Conservation (phyloP, 495 filamentous ascomycete genomes). For the Pseudotulostoma volvatum region DNA sequence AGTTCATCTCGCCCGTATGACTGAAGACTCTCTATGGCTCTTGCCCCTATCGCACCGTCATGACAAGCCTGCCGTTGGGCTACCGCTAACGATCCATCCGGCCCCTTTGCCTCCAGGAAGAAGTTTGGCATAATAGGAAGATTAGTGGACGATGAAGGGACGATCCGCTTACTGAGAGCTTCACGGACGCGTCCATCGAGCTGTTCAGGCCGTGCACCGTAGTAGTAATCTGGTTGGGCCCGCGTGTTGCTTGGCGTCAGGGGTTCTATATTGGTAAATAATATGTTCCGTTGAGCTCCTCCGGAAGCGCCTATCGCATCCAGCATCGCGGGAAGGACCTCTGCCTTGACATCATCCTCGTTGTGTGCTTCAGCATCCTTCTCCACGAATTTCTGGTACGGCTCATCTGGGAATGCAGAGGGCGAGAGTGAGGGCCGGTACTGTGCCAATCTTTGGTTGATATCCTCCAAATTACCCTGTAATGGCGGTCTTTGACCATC, state of each 20-base stretch:
- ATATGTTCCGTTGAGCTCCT: too few relatives aligned
- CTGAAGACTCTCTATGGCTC: conserved; percentile 28
- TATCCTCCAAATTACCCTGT: conserved; percentile 7
- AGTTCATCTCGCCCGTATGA: conserved; percentile 21
- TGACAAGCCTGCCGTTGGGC: conserved; percentile 29
- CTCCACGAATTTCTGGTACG: conserved; percentile 7
- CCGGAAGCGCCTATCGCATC: too few relatives aligned
- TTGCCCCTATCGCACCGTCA: conserved; percentile 29
- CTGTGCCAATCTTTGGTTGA: conserved; percentile 6
- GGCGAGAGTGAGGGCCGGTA: conserved; percentile 15
- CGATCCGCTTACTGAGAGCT: conserved; percentile 11
- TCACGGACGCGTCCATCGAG: conserved; percentile 8
- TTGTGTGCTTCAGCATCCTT: too few relatives aligned
- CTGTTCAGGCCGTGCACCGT: conserved; percentile 8
- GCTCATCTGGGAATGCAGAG: conserved; percentile 10
- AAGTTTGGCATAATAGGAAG: conserved; percentile 27
- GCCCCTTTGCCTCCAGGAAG: conserved; percentile 24
- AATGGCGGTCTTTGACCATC: conserved; percentile 3
- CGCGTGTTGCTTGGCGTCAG: too few relatives aligned
- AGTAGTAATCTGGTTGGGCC: conserved; percentile 8
- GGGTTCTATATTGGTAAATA: too few relatives aligned
- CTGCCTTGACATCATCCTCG: too few relatives aligned
- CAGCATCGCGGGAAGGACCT: too few relatives aligned
- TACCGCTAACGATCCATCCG: conserved; percentile 15
- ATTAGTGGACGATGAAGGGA: conserved; percentile 20